Evolutionary conservation across 495 filamentous ascomycete species (phyloP), one percentile per base, ranked within the genome.

Genomic region (Aspergillus incahuasiensis): DNA sequence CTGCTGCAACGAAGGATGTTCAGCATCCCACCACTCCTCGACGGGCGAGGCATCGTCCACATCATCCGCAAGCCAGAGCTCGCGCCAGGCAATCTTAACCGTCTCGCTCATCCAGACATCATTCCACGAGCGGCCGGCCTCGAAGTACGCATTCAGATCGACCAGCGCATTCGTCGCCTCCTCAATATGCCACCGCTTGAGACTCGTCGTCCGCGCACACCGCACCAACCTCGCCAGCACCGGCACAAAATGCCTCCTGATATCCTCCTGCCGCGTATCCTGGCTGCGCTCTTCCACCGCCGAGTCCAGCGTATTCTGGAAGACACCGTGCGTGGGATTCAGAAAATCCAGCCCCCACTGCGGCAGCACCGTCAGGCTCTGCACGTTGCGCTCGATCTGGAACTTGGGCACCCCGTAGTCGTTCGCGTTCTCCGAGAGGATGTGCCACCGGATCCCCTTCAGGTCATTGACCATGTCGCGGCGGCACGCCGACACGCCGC

Each of bases 401-500:
- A 84, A 79, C 48, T 83, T 82, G 0, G 83, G 83, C 2, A 85
- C 67, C 5, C 83, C 83, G 56, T 77, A 85, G 54, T 86, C 83
- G 56, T 84, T 85, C 16, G 81, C 83, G 2, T 80, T 79, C 62
- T 86, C 83, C 22, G 79, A 81, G 24, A 86, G 68, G 64, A 86
- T 81, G 57, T 86, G 82, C 76, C 82, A 85, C 45, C 77, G 74
- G 53, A 86, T 82, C 0, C 78, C 80, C 38, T 69, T 69, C 49
- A 85, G 75, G 35, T 79, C 77, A 62, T 86, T 83, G 63, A 86
- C 80, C 71, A 86, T 74, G 55, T 86, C 83, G 39, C 83, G 71
- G 6, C 83, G 78, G 66, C 83, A 86, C 38, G 81, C 81, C n/a
- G 82, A 85, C 13, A 86, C 82, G 62, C 83, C 83, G 51, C 83